phyloP scores from a whole-genome alignment of 495 filamentous ascomycete species.

The Aspergillus incahuasiensis region DNA sequence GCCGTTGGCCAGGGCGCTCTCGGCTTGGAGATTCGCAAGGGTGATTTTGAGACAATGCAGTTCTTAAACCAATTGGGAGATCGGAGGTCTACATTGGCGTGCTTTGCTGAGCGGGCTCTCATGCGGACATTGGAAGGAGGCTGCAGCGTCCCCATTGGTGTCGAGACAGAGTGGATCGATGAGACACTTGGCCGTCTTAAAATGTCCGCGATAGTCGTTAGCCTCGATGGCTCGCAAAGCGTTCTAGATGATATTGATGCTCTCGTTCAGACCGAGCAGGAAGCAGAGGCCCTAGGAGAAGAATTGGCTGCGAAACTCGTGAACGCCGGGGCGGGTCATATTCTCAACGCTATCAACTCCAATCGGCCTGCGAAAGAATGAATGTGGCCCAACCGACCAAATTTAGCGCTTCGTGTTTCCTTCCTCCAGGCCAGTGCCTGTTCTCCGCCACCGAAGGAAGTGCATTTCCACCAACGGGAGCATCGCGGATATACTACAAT shows the following conservation, averaged over 20 bases:
- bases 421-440: too few relatives aligned
- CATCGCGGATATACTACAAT: too few relatives aligned
- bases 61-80: conserved; percentile 51
- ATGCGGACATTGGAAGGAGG: conserved; percentile 80
- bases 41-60: conserved; percentile 48
- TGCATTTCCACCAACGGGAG: too few relatives aligned
- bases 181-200: too few relatives aligned
- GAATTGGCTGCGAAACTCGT: conserved; percentile 15
- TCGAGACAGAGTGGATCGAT: conserved; percentile 34
- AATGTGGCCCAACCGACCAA: too few relatives aligned
- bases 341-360: conserved; percentile 14
- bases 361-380: background rate
- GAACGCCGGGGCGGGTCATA: conserved; percentile 13
- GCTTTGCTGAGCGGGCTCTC: conserved; percentile 64
- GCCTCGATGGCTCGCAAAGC: too few relatives aligned
- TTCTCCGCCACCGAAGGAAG: too few relatives aligned
- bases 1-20: conserved; percentile 83
- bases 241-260: background rate
- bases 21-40: conserved; percentile 65
- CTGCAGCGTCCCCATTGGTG: conserved; percentile 80
- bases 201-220: too few relatives aligned
- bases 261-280: background rate
- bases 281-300: conserved; percentile 10
- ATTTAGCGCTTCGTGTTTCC: too few relatives aligned
- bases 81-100: conserved; percentile 48